Conservation (phyloP, 1,284 basidiomycete genomes). For the Mycosarcoma maydis region DNA sequence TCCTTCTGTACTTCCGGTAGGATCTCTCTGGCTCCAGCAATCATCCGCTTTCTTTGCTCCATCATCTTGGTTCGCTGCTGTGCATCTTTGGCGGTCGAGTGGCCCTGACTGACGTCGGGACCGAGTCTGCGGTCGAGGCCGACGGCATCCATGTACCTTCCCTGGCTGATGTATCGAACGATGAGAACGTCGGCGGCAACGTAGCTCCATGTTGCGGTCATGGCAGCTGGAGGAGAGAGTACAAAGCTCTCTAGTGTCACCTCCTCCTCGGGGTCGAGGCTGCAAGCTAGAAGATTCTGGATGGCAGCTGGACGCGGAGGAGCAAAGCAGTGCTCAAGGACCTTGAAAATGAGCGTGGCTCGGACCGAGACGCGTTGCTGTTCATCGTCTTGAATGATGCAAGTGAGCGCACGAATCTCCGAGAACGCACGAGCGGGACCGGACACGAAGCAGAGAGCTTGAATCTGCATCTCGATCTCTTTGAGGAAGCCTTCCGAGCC, state of each 20-base stretch:
- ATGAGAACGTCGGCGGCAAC: constrained; percentile 56
- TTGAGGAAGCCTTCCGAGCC: constrained; percentile 30
- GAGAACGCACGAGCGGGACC: constrained; percentile 32
- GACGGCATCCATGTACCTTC: constrained; percentile 58
- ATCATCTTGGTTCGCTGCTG: constrained; percentile 43
- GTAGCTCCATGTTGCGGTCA: constrained; percentile 46
- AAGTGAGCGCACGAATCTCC: constrained; percentile 35
- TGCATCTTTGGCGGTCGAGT: constrained; percentile 23
- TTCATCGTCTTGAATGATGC: constrained; percentile 33
- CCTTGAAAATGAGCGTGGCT: constrained; percentile 36
- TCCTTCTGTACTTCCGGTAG: constrained; percentile 53
- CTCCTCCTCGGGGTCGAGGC: constrained; percentile 44
- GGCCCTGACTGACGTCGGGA: constrained; percentile 43
- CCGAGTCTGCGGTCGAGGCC: constrained; percentile 52
- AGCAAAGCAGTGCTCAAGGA: constrained; percentile 54
- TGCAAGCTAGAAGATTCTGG: constrained; percentile 43
- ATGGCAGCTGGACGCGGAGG: constrained; percentile 50
- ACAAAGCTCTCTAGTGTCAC: constrained; percentile 44
- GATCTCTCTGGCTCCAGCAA: constrained; percentile 43
- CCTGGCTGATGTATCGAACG: constrained; percentile 54
- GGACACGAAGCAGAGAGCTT: constrained; percentile 39
- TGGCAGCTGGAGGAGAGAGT: constrained; percentile 36
- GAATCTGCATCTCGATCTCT: constrained; percentile 44
- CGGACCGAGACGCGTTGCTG: constrained; percentile 30
- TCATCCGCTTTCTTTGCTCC: constrained; percentile 48